Percentiles rank a stretch among this genome's conserved stretches.
phyloP scores from a whole-genome alignment of 225 moss, liverwort and hornwort genomes.

The Asterella californica region DNA sequence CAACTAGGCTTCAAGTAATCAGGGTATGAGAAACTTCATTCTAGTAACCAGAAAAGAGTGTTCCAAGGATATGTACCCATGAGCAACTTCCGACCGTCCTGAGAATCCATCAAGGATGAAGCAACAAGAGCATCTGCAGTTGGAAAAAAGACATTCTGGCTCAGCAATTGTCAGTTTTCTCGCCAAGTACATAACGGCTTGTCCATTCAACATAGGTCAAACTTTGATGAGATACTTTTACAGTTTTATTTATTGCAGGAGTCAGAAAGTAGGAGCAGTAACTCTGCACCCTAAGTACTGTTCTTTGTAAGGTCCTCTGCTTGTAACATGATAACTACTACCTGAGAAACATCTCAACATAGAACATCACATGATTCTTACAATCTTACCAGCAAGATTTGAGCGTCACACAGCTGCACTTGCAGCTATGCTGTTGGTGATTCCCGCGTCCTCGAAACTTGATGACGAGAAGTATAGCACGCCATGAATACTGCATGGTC shows the following conservation, averaged over 20 bases:
- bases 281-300: not conserved
- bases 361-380: not conserved
- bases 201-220: not conserved
- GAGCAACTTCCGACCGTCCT: slow-evolving; percentile 79
- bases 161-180: not conserved
- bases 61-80: slow-evolving; percentile 45
- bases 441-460: slow-evolving; percentile 86
- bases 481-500: too few relatives aligned
- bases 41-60: not conserved
- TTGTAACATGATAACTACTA: not conserved
- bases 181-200: not conserved
- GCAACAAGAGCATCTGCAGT: slow-evolving; percentile 75
- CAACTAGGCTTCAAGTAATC: not conserved
- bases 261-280: not conserved
- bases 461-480: slow-evolving; percentile 90
- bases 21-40: not conserved
- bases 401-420: slow-evolving; percentile 81
- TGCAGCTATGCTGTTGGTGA: slow-evolving; percentile 71
- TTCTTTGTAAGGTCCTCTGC: not conserved
- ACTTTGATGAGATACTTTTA: not conserved
- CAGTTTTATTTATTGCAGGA: not conserved
- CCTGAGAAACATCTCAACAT: not conserved
- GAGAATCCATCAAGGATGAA: slow-evolving; percentile 81
- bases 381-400: slow-evolving; percentile 61
- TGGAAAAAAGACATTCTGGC: not conserved